Base-by-base conservation (phyloP, 1,284 basidiomycete genomes). In the Heliocybe sulcata region DNA sequence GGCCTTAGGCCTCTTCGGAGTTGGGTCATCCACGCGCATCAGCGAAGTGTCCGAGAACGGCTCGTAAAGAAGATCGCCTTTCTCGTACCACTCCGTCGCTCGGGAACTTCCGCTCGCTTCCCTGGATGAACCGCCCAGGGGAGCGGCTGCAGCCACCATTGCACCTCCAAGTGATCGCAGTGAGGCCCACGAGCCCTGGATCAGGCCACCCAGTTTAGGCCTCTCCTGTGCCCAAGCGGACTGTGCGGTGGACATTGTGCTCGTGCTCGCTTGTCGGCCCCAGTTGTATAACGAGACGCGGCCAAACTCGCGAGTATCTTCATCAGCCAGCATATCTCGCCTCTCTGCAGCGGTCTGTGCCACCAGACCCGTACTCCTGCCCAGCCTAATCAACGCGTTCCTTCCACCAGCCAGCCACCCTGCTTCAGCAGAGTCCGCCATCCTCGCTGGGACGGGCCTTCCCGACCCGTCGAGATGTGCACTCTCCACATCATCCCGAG, bases 271-370 rank as follows among this genome's bases (percentile, higher is more conserved):
- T n/a, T 53, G 33, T 56, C 60, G 59, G 6, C 56, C 56, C 8
- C 58, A 49, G 20, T 58, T 52, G 25, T 61, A 45, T 3, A 4
- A 9, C 16, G 22, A 29, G 6, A n/a, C n/a, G 12, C 4, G 38
- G 11, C 69, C 73, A 55, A 85, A 81, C 20, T 80, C 76, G 12
- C 75, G 71, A 1, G 77, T 74, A 62, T 90, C 87, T 67, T 90
- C 87, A 57, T 90, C 87, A 1, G 81, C 87, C 33, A 90, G 76
- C 80, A 90, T 90, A 64, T 90, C 87, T 3, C 59, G 55, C 22
- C 61, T 42, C 31, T 59, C 54, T 19, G 23, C 23, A 27, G 23
- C 35, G 25, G 16, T 27, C 35, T 29, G 58, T 51, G n/a, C 57
- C 52, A 11, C 60, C 63, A n/a, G 65, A 60, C 2, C 69, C 63